These are phyloP conservation scores for Metschnikowia hibisci DNA, from an alignment of 805 yeast genomes.

Conservation along the genomic window DNA sequence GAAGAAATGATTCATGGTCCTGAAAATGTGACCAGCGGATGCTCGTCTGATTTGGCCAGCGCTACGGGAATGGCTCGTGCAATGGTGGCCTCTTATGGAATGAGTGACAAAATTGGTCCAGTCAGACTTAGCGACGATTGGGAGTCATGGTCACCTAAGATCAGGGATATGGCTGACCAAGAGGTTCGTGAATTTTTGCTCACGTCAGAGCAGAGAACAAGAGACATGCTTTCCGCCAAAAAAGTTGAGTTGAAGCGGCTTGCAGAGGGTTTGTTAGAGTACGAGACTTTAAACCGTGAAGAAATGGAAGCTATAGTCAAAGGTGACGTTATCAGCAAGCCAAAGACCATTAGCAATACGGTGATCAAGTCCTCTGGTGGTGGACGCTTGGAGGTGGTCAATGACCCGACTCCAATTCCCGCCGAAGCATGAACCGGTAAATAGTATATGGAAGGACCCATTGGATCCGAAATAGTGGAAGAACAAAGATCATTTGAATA, in stretches of 20 bases:
- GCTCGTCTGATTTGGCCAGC: conserved; percentile 82
- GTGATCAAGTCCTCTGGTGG: conserved; percentile 35
- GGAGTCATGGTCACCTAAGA: conserved; percentile 90
- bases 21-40: conserved; percentile 92
- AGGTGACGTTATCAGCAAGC: conserved; percentile 72
- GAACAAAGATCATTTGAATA: too few relatives aligned
- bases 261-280: conserved; percentile 91
- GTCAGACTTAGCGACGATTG: conserved; percentile 84
- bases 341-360: conserved; percentile 69
- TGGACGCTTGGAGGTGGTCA: conserved; percentile 19
- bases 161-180: conserved; percentile 87
- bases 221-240: conserved; percentile 58
- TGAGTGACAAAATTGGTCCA: conserved; percentile 93
- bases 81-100: conserved; percentile 95
- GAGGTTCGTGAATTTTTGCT: conserved; percentile 78
- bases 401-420: conserved; percentile 17
- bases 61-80: conserved; percentile 95
- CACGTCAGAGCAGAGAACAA: conserved; percentile 76
- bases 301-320: conserved; percentile 84
- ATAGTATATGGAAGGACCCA: conserved; percentile 4
- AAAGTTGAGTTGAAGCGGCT: conserved; percentile 73
- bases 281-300: conserved; percentile 87
- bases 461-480: too few relatives aligned
- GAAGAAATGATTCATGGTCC: conserved; percentile 90
- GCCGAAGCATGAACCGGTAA: conserved; percentile 16